Evolutionary conservation across 2,329 filamentous ascomycete genomes (phyloP), one percentile per base, ranked within the genome.

Genomic region (Calonectria pauciramosa): DNA sequence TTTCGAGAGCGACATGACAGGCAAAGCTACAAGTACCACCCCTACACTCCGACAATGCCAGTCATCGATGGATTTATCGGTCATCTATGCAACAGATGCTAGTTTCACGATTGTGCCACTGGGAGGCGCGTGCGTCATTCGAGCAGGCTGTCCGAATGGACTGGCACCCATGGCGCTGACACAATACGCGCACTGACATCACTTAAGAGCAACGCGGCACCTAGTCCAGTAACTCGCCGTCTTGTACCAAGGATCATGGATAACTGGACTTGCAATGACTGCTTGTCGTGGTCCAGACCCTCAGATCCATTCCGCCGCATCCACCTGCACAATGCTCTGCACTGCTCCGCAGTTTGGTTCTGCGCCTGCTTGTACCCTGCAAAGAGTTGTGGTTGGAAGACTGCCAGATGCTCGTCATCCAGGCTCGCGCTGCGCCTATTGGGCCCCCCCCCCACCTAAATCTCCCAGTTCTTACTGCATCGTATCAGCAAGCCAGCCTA

Each of bases 341-440:
- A 28, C 38, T 36, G 34, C 70, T 34, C 54, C 52, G 63, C 47
- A 54, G 34, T 56, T 56, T 68, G 44, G 65, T 32, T 49, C 49
- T 30, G 49, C 23, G 26, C 65, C 32, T 41, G 54, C 41, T 32
- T 72, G 65, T 44, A 60, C 56, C 51, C 71, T 72, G 69, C 73
- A 70, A 75, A 67, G 44, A 67, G 51, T 69, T 51, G 44, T 70
- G 68, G 52, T 75, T 80, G 52, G 79, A 80, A 78, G 79, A 64
- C 63, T 56, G 56, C 68, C 65, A 69, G 73, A 80, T 63, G 68
- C 71, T 74, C 63, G 71, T 73, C 41, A 75, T 66, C 70, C 59
- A 70, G 65, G 79, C 59, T 38, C 49, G 66, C 49, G 70, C 67
- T 38, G 70, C 44, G 67, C 63, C 36, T 54, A 72, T 75, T 80